Conservation (phyloP, 345 rosid species). For the Eucalyptus dawsonii region DNA sequence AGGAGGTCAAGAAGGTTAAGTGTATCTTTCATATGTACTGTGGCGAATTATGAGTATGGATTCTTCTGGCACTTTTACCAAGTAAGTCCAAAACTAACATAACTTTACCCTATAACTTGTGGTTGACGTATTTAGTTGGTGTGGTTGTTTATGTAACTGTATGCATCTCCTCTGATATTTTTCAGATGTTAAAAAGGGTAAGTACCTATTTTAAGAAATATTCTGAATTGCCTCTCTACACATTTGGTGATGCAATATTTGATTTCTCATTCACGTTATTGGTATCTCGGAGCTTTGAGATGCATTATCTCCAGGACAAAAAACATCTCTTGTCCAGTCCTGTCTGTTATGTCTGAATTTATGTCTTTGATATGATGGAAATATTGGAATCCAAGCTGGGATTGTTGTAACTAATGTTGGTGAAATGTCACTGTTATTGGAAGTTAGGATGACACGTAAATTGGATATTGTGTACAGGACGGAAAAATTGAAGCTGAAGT, state of each 20-base stretch:
- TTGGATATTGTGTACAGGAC: slow-evolving; percentile 31
- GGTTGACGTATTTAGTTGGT: not conserved
- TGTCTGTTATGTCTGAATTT: not conserved
- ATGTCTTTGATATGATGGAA: not conserved
- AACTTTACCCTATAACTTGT: not conserved
- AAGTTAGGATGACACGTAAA: not conserved
- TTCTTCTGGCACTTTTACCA: slow-evolving; percentile 95
- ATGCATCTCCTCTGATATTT: not conserved
- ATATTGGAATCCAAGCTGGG: not conserved
- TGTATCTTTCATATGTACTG: slow-evolving; percentile 74
- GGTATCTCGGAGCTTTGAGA: not conserved
- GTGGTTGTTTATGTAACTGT: not conserved
- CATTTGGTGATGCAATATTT: not conserved
- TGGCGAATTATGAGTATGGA: slow-evolving; percentile 89
- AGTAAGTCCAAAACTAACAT: slow-evolving; percentile 23
- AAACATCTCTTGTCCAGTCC: not conserved
- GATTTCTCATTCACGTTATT: not conserved
- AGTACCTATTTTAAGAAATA: not conserved
- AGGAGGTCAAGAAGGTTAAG: slow-evolving; percentile 80
- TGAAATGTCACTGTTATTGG: not conserved
- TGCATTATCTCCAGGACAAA: not conserved
- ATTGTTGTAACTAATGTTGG: not conserved
- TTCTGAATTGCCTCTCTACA: not conserved
- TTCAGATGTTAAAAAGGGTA: not conserved
- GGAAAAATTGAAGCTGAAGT: slow-evolving; percentile 96